phyloP scores from a whole-genome alignment of 2,329 filamentous ascomycete species.

The Fusarium tupiense region DNA sequence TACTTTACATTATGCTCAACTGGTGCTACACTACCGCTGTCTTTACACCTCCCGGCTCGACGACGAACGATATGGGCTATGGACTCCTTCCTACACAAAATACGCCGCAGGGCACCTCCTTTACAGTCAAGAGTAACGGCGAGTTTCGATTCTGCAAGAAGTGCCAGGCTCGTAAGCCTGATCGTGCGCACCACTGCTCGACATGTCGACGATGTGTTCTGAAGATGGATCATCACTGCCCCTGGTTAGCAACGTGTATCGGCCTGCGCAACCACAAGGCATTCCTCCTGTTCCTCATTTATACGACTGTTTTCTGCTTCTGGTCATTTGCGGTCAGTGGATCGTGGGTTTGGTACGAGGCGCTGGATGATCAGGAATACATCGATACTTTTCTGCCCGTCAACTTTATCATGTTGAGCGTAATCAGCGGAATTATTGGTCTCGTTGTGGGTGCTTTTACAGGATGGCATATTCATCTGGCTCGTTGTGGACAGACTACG shows the following conservation, averaged over 20 bases:
- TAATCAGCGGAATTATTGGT: constrained; percentile 90
- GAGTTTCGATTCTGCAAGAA: constrained; percentile 95
- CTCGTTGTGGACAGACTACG: constrained; percentile 83
- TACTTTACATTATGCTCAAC: constrained; percentile 82
- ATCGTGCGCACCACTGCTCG: constrained; percentile 96
- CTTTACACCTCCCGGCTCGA: constrained; percentile 87
- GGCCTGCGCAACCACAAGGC: constrained; percentile 95
- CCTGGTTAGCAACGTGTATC: constrained; percentile 96
- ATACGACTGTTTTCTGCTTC: constrained; percentile 87
- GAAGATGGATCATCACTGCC: constrained; percentile 99
- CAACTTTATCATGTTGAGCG: constrained; percentile 88
- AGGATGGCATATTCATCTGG: constrained; percentile 88
- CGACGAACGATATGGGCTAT: constrained; percentile 74
- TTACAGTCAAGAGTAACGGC: constrained; percentile 93
- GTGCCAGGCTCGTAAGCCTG: constrained; percentile 92
- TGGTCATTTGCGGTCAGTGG: constrained; percentile 80
- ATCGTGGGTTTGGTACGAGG: constrained; percentile 86
- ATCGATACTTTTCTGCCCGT: constrained; percentile 83
- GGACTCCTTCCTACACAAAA: constrained; percentile 80
- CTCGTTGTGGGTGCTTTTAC: constrained; percentile 91
- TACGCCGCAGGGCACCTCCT: constrained; percentile 69
- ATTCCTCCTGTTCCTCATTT: constrained; percentile 91
- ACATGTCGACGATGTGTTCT: constrained; percentile 93
- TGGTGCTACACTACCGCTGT: constrained; percentile 93
- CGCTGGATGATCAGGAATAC: constrained; percentile 76